Evolutionary conservation across 805 yeast species (phyloP).

Genomic region (Spathaspora gorwiae): DNA sequence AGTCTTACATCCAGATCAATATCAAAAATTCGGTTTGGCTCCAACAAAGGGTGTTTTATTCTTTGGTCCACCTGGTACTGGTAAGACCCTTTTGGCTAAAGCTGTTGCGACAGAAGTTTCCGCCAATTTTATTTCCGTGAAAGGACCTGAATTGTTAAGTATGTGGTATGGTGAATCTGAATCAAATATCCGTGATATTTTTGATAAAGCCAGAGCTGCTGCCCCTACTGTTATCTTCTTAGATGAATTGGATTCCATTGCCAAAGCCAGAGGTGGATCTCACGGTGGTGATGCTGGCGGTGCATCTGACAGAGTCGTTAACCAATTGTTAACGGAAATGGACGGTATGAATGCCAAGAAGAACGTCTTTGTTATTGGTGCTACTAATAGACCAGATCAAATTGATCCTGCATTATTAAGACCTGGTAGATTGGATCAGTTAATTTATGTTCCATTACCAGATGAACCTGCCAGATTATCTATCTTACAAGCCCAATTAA

Average conservation of each 20-base stretch:
- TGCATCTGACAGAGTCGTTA: constrained; percentile 93
- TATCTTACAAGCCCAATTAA: constrained; percentile 89
- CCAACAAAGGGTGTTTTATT: constrained; percentile 98
- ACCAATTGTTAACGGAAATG: constrained; percentile 95
- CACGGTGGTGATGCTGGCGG: constrained; percentile 87
- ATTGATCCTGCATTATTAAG: constrained; percentile 97
- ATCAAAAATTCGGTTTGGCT: constrained; percentile 94
- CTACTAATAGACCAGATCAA: constrained; percentile 99
- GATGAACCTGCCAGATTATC: constrained; percentile 93
- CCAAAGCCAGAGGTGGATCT: constrained; percentile 92
- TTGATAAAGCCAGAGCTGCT: constrained; percentile 98
- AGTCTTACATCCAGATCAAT: constrained; percentile 97
- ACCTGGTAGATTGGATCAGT: constrained; percentile 98
- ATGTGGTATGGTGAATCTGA: constrained; percentile 99
- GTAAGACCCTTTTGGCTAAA: constrained; percentile 96
- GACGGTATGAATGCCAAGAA: constrained; percentile 99
- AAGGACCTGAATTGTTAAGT: constrained; percentile 93
- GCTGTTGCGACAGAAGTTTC: constrained; percentile 99
- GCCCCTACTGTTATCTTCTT: constrained; percentile 98
- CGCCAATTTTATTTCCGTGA: constrained; percentile 95
- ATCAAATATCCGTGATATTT: constrained; percentile 94
- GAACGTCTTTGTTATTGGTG: constrained; percentile 98
- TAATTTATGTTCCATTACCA: constrained; percentile 97
- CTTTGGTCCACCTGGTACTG: constrained; percentile 99
- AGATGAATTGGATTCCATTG: constrained; percentile 97